Percentiles rank a stretch among this genome's conserved stretches.
Conservation (phyloP, 305 asterid species). For the Fraxinus latifolia region DNA sequence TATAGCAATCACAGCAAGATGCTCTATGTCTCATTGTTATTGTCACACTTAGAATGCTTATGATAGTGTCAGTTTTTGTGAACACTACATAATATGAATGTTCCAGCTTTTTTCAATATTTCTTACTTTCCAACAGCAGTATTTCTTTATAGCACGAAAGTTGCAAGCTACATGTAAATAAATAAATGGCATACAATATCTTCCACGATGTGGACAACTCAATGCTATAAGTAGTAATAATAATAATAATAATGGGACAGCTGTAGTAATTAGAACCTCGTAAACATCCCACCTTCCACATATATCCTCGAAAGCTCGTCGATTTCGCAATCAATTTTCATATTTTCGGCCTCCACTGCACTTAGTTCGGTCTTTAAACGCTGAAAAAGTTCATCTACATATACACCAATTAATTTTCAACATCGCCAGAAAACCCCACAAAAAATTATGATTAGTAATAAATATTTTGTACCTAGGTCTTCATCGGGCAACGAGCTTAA, state of each 20-base stretch:
- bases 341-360: slow-evolving; percentile 55
- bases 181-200: background rate
- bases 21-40: background rate
- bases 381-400: slow-evolving; percentile 51
- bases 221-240: background rate
- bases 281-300: slow-evolving; percentile 43
- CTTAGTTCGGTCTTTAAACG: slow-evolving; percentile 51
- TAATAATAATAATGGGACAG: too few species aligned
- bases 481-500: slow-evolving; percentile 39
- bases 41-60: background rate
- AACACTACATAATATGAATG: background rate
- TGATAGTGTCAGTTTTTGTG: background rate
- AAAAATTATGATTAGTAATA: background rate
- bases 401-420: background rate
- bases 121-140: background rate
- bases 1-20: background rate
- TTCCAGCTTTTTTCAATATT: background rate
- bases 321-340: slow-evolving; percentile 41
- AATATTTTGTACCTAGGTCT: slow-evolving; percentile 47
- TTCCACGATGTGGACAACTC: background rate
- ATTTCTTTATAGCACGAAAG: background rate
- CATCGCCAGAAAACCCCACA: slow-evolving; percentile 3
- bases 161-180: background rate
- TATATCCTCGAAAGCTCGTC: slow-evolving; percentile 49
- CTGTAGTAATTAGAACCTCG: background rate